These are phyloP conservation scores for Malassezia dermatis DNA, from an alignment of 1,284 basidiomycete genomes.

Conservation along the genomic window DNA sequence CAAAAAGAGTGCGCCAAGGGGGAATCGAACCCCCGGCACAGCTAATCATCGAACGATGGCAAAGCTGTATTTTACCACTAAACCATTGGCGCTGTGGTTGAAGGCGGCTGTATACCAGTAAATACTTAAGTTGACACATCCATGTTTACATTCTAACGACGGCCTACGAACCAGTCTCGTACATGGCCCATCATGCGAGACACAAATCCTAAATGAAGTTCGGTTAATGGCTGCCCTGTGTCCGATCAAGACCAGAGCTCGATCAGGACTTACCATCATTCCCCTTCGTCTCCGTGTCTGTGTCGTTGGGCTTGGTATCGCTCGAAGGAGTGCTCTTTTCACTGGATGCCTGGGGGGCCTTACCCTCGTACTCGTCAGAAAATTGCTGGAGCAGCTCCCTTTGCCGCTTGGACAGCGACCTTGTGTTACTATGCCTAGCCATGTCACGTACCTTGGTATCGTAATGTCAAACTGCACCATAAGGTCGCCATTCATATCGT, in stretches of 20 bases:
- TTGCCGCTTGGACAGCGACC: constrained; percentile 70
- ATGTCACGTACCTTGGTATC: constrained; percentile 68
- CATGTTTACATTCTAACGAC: background rate
- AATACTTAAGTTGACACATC: background rate
- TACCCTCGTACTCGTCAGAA: constrained; percentile 80
- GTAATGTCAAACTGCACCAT: constrained; percentile 80
- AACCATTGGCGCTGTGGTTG: constrained; percentile 4
- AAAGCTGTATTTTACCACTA: constrained; percentile 14
- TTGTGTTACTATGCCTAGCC: constrained; percentile 40
- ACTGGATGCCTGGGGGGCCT: background rate
- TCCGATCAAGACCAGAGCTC: background rate
- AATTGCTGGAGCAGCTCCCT: constrained; percentile 77
- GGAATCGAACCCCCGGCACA: constrained; percentile 13
- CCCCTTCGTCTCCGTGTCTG: background rate
- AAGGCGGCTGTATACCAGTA: too few species aligned
- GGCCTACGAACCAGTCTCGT: constrained; percentile 8
- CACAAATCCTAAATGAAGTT: background rate
- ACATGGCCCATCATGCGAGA: constrained; percentile 5
- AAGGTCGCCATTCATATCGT: constrained; percentile 59
- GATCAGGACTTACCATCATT: constrained; percentile 17
- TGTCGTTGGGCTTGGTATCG: background rate
- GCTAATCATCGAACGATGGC: constrained; percentile 6
- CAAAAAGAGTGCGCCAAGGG: constrained; percentile 6
- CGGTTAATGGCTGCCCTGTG: constrained; percentile 6
- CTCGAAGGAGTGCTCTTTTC: background rate